Evolutionary conservation across 805 yeast genomes (phyloP).

Genomic region (Blastobotrys americana): DNA sequence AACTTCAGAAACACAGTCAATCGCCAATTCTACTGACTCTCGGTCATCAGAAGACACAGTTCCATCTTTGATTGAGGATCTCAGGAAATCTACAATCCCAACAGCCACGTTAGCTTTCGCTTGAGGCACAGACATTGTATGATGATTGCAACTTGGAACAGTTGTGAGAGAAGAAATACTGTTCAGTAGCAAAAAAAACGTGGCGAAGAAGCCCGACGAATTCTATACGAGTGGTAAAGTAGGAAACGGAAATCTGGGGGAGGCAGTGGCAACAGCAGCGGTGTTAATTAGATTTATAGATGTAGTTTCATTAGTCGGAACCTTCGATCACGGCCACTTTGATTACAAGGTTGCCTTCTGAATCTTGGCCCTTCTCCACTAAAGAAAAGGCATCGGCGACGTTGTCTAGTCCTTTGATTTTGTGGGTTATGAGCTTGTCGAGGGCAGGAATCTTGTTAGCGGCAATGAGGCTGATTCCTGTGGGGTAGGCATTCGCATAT

Average conservation of each 20-base stretch:
- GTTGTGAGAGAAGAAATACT: too few relatives aligned
- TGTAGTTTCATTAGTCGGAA: too few relatives aligned
- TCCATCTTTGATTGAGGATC: conserved; percentile 49
- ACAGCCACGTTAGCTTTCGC: conserved; percentile 39
- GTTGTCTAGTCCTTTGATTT: conserved; percentile 24
- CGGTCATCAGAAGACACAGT: conserved; percentile 67
- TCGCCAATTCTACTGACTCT: conserved; percentile 89
- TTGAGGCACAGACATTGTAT: background rate
- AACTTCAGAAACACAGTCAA: conserved; percentile 86
- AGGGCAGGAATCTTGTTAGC: conserved; percentile 19
- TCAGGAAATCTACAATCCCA: conserved; percentile 67
- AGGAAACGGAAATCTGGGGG: too few relatives aligned
- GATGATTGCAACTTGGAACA: too few relatives aligned
- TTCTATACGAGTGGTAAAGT: too few relatives aligned
- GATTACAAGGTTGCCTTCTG: conserved; percentile 27
- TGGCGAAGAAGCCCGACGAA: too few relatives aligned
- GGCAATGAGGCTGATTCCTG: conserved; percentile 23
- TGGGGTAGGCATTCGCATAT: conserved; percentile 27
- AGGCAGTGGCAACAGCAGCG: too few relatives aligned
- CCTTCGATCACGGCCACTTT: conserved; percentile 22
- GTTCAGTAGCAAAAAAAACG: too few relatives aligned
- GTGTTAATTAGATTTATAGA: too few relatives aligned
- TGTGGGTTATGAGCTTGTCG: conserved; percentile 27
- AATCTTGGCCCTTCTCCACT: conserved; percentile 27
- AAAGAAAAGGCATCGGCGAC: conserved; percentile 26